These are phyloP conservation scores for Rubroshorea leprosula DNA, from an alignment of 345 rosid species.

Conservation along the genomic window DNA sequence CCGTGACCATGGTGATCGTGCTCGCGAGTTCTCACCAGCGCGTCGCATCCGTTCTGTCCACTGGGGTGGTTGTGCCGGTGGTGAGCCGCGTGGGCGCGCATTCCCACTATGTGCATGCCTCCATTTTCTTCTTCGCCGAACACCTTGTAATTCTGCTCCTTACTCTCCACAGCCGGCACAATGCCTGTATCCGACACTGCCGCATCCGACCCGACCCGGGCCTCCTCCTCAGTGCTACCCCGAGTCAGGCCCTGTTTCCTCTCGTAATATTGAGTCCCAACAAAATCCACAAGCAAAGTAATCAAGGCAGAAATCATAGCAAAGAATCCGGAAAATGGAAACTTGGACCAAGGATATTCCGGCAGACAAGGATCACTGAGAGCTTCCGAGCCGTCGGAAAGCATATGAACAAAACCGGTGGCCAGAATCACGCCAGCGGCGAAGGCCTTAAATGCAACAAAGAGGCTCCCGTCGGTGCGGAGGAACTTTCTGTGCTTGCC, in stretches of 20 bases:
- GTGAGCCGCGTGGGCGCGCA: constrained; percentile 81
- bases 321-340: constrained; percentile 79
- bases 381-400: constrained; percentile 56
- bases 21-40: constrained; percentile 22
- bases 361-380: constrained; percentile 65
- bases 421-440: constrained; percentile 95
- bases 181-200: constrained; percentile 41
- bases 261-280: constrained; percentile 86
- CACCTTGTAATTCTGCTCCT: constrained; percentile 35
- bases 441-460: constrained; percentile 80
- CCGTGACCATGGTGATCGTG: constrained; percentile 25
- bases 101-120: constrained; percentile 87
- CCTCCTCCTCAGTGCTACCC: constrained; percentile 28
- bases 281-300: constrained; percentile 75
- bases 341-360: constrained; percentile 64
- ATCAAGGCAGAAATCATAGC: constrained; percentile 76
- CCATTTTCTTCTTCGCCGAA: constrained; percentile 86
- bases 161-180: constrained; percentile 25
- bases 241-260: constrained; percentile 57
- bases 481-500: constrained; percentile 64
- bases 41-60: constrained; percentile 54
- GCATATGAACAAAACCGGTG: constrained; percentile 93
- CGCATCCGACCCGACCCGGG: constrained; percentile 32
- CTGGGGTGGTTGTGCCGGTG: constrained; percentile 71
- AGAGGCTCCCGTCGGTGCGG: constrained; percentile 56